Base-by-base conservation (phyloP, 1,284 basidiomycete species). In the Phlebopus sp. region DNA sequence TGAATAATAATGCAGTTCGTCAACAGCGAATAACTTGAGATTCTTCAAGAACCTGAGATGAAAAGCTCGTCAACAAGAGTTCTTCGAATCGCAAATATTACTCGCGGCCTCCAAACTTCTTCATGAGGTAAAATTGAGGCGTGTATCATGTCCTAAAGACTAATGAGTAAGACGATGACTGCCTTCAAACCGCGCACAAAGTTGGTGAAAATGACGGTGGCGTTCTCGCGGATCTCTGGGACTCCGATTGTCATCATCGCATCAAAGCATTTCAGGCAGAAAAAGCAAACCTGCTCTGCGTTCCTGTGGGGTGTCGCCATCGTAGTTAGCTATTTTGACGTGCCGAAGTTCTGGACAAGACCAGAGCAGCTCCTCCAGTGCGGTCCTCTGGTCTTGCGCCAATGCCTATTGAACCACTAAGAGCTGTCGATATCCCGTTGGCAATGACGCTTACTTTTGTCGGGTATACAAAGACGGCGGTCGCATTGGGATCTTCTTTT, bases 391-490 rank as follows among this genome's bases (percentile, higher is more conserved):
- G 62, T 96, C 92, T 67, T 96, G 93, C 1, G 93, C 92, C 25
- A 96, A 73, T 8, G 92, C 92, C 85, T 90, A 32, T 8, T 9
- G 18, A 37, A 23, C 15, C 2, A 45, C 44, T 5, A 15, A 51
- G 5, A n/a, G n/a, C 2, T 2, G 14, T 41, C 30, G 21, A 8
- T 8, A 13, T 1, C 13, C 11, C 11, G 1, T 1, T 5, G 18
- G 18, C 42, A 13, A 11, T 21, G 21, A 37, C 34, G 43, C 46
- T 40, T 35, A 79, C 87, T 70, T 96, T 96, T 1, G 93, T 96
- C 1, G 92, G 93, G 59, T 94, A 96, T 40, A 96, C 79, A 60
- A 92, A 90, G 42, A 96, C 78, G 1, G 90, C 91, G 0, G 85
- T 94, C 2, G 86, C 64, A 13, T 68, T 59, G 3, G 64, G 62